Evolutionary conservation across 768 basidiomycete species (phyloP).

Genomic region (Lactifluus piperatus): DNA sequence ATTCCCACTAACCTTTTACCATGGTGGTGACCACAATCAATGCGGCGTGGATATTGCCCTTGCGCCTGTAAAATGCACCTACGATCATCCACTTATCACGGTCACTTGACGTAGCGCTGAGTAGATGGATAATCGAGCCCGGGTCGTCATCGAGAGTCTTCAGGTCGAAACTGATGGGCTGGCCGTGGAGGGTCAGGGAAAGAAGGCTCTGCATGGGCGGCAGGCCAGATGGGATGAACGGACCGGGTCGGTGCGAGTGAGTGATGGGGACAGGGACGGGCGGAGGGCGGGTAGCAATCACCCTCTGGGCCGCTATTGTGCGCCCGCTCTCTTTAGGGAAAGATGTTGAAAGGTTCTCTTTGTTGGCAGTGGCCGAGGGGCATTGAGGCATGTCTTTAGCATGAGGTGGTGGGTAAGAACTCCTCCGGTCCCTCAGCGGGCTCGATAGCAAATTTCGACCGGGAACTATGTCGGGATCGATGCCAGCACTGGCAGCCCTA

Average conservation of each 20-base stretch:
- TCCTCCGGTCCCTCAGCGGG: not conserved
- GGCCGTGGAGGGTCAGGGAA: slow-evolving; percentile 9
- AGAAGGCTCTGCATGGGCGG: slow-evolving; percentile 12
- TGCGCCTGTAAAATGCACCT: slow-evolving; percentile 43
- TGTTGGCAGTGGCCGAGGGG: not conserved
- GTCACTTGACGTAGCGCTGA: slow-evolving; percentile 38
- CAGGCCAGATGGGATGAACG: slow-evolving; percentile 3
- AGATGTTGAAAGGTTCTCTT: not conserved
- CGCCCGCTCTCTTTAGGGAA: not conserved
- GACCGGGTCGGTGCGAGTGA: not conserved
- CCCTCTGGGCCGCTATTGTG: not conserved
- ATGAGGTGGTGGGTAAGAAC: not conserved
- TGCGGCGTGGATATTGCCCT: slow-evolving; percentile 38
- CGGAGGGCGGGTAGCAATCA: not conserved
- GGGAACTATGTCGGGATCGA: not conserved
- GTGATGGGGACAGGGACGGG: not conserved
- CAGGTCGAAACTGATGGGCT: slow-evolving; percentile 31
- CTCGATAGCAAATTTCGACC: not conserved
- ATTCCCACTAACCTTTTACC: slow-evolving; percentile 35
- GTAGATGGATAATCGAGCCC: slow-evolving; percentile 35
- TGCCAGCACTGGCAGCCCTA: not conserved
- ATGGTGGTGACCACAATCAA: slow-evolving; percentile 36
- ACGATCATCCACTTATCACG: slow-evolving; percentile 50
- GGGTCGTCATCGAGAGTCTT: slow-evolving; percentile 37
- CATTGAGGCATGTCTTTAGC: not conserved